Conservation (phyloP, 177 flowering plant genomes). For the Vitis hybrid region DNA sequence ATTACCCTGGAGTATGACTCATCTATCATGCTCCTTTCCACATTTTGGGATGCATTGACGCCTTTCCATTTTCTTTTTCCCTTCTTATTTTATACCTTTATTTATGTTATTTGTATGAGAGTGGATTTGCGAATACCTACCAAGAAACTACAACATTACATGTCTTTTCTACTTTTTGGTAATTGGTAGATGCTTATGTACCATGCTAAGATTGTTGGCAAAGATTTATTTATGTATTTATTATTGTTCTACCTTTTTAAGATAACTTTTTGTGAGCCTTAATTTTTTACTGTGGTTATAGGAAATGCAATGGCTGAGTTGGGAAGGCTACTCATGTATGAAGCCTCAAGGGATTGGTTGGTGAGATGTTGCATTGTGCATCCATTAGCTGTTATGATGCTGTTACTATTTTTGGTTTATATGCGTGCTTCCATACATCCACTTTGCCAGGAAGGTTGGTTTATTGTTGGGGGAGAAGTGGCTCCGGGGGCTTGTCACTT, state of each 20-base stretch:
- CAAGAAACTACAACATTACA: neutral
- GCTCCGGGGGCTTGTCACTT: too few relatives aligned
- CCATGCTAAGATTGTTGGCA: neutral
- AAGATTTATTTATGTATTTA: too few relatives aligned
- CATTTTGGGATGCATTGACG: too few relatives aligned
- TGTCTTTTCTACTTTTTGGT: neutral
- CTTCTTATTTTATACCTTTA: neutral
- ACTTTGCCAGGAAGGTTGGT: neutral
- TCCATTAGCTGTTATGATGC: neutral
- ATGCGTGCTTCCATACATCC: neutral
- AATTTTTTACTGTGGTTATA: conserved; percentile 15
- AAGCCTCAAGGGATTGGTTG: conserved; percentile 96
- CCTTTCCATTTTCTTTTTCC: too few relatives aligned
- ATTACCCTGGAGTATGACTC: too few relatives aligned
- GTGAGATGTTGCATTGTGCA: conserved; percentile 41
- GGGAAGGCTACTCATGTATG: conserved; percentile 92
- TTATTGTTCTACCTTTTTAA: too few relatives aligned
- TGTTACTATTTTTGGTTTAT: neutral
- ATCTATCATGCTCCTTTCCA: too few relatives aligned
- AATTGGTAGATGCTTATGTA: neutral
- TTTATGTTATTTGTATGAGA: too few relatives aligned
- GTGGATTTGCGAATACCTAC: neutral
- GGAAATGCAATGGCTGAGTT: conserved; percentile 95
- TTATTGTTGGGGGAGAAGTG: too few relatives aligned
- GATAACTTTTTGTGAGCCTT: neutral